These are phyloP conservation scores for Pichia nanzhaoensis DNA, from an alignment of 805 yeast species.

Conservation along the genomic window DNA sequence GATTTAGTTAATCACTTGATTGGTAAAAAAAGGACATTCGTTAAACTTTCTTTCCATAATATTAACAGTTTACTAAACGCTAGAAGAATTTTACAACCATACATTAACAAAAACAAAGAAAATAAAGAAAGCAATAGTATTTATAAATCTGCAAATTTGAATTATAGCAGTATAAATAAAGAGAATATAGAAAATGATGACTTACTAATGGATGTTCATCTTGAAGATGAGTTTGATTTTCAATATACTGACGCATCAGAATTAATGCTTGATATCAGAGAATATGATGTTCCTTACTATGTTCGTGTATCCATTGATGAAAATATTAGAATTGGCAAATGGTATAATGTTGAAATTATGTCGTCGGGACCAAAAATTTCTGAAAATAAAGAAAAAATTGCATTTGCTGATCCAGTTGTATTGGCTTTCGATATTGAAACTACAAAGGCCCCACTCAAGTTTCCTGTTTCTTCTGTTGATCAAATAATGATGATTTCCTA, in stretches of 20 bases:
- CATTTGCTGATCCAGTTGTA: constrained; percentile 96
- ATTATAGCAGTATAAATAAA: constrained; percentile 27
- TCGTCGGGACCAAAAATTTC: constrained; percentile 47
- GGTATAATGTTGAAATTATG: constrained; percentile 77
- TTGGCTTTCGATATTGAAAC: constrained; percentile 97
- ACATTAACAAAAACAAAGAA: constrained; percentile 59
- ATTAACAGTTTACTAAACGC: constrained; percentile 69
- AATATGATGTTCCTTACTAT: constrained; percentile 94
- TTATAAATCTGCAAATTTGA: constrained; percentile 49
- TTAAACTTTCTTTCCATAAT: constrained; percentile 70
- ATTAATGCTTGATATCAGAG: constrained; percentile 73
- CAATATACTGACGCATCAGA: constrained; percentile 48
- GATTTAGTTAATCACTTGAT: constrained; percentile 77
- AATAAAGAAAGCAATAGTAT: constrained; percentile 59
- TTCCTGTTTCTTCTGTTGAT: constrained; percentile 87
- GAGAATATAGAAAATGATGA: constrained; percentile 30
- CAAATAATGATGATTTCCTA: constrained; percentile 98
- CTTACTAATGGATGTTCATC: constrained; percentile 22
- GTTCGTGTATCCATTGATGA: constrained; percentile 93
- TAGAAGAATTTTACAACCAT: constrained; percentile 60
- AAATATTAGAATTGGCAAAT: constrained; percentile 84
- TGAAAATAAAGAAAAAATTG: constrained; percentile 67
- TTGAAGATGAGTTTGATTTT: constrained; percentile 14
- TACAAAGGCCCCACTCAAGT: constrained; percentile 90
- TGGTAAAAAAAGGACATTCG: constrained; percentile 59